A percentile compares a stretch with the other conserved stretches of the same genome.
These are phyloP conservation scores for Saturnispora besseyi DNA, from an alignment of 805 yeast genomes.

Conservation along the genomic window DNA sequence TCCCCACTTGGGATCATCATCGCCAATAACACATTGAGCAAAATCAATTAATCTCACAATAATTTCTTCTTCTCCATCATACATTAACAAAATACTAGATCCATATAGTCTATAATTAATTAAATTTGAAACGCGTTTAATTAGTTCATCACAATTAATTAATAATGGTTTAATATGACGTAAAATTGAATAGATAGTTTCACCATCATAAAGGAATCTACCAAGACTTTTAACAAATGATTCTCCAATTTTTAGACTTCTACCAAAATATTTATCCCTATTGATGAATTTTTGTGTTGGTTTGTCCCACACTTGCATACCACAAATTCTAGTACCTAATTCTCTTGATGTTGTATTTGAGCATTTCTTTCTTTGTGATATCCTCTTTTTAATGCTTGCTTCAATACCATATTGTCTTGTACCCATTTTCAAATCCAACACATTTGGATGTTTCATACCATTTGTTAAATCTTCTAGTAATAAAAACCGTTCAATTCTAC, in stretches of 20 bases:
- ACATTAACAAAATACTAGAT: constrained; percentile 78
- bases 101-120: constrained; percentile 86
- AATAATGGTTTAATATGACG: constrained; percentile 62
- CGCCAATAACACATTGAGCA: constrained; percentile 82
- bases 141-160: constrained; percentile 49
- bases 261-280: constrained; percentile 88
- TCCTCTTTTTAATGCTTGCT: constrained; percentile 60
- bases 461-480: constrained; percentile 84
- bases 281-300: constrained; percentile 41
- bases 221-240: constrained; percentile 71
- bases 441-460: constrained; percentile 79
- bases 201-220: constrained; percentile 75
- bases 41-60: constrained; percentile 82
- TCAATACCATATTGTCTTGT: constrained; percentile 98
- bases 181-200: constrained; percentile 44
- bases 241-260: constrained; percentile 59
- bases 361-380: constrained; percentile 79
- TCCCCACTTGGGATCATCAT: constrained; percentile 19
- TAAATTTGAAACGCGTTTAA: constrained; percentile 43
- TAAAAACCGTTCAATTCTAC: constrained; percentile 66
- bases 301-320: constrained; percentile 77
- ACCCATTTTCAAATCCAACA: constrained; percentile 94
- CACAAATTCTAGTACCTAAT: constrained; percentile 90
- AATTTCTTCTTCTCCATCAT: constrained; percentile 39
- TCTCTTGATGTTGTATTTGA: constrained; percentile 65